Conservation (phyloP, 495 filamentous ascomycete species). For the Aspergillus ostianus region DNA sequence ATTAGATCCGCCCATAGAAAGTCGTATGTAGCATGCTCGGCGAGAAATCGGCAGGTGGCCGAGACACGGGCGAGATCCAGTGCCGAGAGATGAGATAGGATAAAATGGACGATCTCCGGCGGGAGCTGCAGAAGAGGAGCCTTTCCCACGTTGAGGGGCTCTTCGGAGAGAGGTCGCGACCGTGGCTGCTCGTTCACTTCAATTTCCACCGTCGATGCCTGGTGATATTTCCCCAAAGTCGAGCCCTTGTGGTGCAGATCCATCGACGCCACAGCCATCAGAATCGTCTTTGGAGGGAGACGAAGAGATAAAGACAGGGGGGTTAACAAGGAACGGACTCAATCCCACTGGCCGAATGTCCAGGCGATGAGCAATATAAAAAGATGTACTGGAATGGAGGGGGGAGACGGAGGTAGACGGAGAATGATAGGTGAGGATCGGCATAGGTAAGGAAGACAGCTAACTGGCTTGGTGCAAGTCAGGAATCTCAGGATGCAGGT, state of each 20-base stretch:
- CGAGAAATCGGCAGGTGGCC: conserved; percentile 53
- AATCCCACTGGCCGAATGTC: not conserved
- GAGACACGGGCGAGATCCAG: conserved; percentile 55
- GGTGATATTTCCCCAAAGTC: conserved; percentile 13
- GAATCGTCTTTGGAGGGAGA: not conserved
- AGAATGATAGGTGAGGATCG: not conserved
- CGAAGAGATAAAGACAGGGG: not conserved
- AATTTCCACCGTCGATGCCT: conserved; percentile 7
- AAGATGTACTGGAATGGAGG: not conserved
- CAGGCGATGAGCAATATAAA: not conserved
- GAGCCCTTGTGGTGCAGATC: conserved; percentile 8
- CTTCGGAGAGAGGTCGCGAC: not conserved
- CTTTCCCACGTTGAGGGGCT: not conserved
- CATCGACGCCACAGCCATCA: conserved; percentile 19
- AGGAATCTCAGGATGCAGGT: not conserved
- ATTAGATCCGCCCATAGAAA: conserved; percentile 62
- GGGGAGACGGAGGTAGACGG: not conserved
- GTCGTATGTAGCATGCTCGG: conserved; percentile 52
- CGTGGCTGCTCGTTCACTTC: conserved; percentile 9
- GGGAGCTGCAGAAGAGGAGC: conserved; percentile 51
- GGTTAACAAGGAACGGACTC: not conserved
- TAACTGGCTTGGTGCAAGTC: not conserved
- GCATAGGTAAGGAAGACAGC: not conserved
- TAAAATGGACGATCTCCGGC: conserved; percentile 59
- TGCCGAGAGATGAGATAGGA: conserved; percentile 60